Evolutionary conservation across 2,329 filamentous ascomycete species (phyloP), one percentile per base, ranked within the genome.

Genomic region (Aspergillus uvarum): DNA sequence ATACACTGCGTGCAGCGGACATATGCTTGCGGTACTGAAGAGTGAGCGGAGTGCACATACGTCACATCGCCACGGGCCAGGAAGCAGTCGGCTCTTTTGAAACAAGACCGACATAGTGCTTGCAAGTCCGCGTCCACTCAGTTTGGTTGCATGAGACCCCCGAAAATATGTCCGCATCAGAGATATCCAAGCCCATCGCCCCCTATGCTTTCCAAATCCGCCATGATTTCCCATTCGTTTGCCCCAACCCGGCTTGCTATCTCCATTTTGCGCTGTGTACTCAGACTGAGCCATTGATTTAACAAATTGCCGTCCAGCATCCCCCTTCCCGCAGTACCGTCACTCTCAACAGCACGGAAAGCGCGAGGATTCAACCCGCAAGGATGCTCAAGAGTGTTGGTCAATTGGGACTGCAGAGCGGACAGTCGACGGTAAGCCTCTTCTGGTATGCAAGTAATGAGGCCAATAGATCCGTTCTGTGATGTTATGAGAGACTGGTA

Each of bases 321-420:
- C 2, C 85, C 87, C 19, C 90, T 80, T 1, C 84, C 65, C 78
- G 84, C 59, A 61, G 79, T 64, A 60, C 77, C 70, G 74, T 83
- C 73, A 72, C 82, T 73, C 73, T 82, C 65, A 66, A 82, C 73
- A 68, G 85, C 80, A 14, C 95, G 84, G 77, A 94, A 91, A 0
- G 88, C 91, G 58, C 90, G 87, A 2, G 92, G 89, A 75, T 98
- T 98, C 53, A 97, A 81, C 0, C 91, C 92, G 7, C 88, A 91
- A 4, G 89, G 80, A 63, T 92, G 88, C 48, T 91, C 87, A 7
- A 97, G 83, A 0, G 88, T 87, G 35, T 87, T 90, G 8, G 88
- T 82, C 1, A 99, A 82, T 72, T 96, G 92, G 4, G 88, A 90
- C 51, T 93, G 86, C 4, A 99, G 81, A 1, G 91, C 91, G 4